A percentile compares a stretch with the other conserved stretches of the same genome.
These are phyloP conservation scores for Cardiosporidium cionae DNA, from an alignment of 169 alveolate genomes.

Conservation along the genomic window DNA sequence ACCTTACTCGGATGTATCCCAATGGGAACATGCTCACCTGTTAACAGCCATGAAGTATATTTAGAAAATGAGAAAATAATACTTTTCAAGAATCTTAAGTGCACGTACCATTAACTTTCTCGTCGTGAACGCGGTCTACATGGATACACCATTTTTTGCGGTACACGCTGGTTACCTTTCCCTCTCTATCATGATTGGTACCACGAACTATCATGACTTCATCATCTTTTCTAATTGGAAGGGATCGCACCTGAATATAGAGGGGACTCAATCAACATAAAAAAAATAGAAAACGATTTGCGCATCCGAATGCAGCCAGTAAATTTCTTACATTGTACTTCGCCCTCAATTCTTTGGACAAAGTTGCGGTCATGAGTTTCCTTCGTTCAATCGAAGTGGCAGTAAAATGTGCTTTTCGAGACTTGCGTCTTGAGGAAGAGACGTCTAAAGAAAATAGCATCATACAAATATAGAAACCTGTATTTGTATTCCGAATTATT, in stretches of 20 bases:
- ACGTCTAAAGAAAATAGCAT: slow-evolving; percentile 40
- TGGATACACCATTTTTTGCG: slow-evolving; percentile 94
- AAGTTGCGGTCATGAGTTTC: slow-evolving; percentile 92
- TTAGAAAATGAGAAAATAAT: not conserved
- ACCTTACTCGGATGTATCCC: slow-evolving; percentile 95
- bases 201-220: slow-evolving; percentile 96
- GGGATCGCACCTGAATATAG: slow-evolving; percentile 73
- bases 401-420: slow-evolving; percentile 94
- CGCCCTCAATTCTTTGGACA: slow-evolving; percentile 88
- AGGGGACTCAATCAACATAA: not conserved
- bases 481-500: too few relatives aligned
- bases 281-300: not conserved
- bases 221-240: slow-evolving; percentile 97
- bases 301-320: not conserved
- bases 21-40: slow-evolving; percentile 71
- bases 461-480: too few relatives aligned
- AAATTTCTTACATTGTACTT: slow-evolving; percentile 81
- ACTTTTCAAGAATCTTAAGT: not conserved
- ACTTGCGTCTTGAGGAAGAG: slow-evolving; percentile 78
- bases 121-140: slow-evolving; percentile 91
- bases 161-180: slow-evolving; percentile 93
- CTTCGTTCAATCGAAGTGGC: slow-evolving; percentile 96
- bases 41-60: slow-evolving; percentile 1
- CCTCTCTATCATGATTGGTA: slow-evolving; percentile 89
- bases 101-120: slow-evolving; percentile 80